Conservation (phyloP, 768 basidiomycete genomes). For the Sporobolomyces pararoseus region DNA sequence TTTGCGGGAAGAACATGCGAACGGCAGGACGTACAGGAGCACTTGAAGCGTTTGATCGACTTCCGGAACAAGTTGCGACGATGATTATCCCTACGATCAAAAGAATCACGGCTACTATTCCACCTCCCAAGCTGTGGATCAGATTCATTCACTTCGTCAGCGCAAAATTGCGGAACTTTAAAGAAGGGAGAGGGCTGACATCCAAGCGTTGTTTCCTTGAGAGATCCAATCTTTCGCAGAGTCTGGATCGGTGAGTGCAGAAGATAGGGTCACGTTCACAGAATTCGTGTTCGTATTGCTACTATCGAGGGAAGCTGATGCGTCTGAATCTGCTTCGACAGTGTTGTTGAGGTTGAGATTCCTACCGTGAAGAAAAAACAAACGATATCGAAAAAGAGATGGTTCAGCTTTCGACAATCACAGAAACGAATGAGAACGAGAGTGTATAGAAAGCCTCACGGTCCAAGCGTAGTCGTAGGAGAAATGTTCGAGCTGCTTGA, state of each 20-base stretch:
- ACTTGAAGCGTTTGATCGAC: neutral
- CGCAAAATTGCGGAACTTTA: neutral
- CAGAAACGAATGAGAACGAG: too few relatives aligned
- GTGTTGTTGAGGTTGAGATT: conserved; percentile 24
- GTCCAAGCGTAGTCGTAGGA: neutral
- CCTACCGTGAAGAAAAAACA: neutral
- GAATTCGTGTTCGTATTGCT: conserved; percentile 17
- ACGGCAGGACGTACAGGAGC: neutral
- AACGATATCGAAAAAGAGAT: neutral
- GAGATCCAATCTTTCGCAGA: conserved; percentile 4
- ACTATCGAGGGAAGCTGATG: conserved; percentile 4
- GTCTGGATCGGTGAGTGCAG: neutral
- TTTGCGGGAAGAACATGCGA: too few relatives aligned
- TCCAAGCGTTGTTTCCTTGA: conserved; percentile 24
- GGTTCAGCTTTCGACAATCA: neutral
- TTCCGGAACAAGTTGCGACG: conserved; percentile 4
- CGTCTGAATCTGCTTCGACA: conserved; percentile 11
- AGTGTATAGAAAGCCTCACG: neutral
- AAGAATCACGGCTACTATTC: neutral
- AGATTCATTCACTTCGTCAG: neutral
- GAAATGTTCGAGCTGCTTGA: neutral
- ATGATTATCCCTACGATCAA: conserved; percentile 5
- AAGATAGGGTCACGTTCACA: conserved; percentile 1
- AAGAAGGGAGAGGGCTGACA: conserved; percentile 1
- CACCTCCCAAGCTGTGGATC: neutral